Base-by-base conservation (phyloP, 73 alveolate species). In the Paraurostyla sp. region DNA sequence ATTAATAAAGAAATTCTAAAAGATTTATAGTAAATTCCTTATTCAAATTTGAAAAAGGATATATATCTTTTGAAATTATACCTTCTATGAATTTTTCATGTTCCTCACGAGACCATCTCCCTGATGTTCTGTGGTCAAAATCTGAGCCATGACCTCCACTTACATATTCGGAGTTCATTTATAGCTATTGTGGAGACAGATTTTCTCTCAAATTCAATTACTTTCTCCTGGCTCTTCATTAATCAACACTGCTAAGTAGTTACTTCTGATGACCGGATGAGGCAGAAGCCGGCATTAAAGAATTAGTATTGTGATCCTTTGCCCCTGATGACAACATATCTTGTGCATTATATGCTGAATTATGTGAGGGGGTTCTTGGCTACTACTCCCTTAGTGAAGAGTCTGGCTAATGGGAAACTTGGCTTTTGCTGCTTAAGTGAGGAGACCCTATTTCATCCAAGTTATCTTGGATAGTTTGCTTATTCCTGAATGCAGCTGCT, bases 51-150 rank as follows among this genome's bases (percentile, higher is more conserved):
- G n/a, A n/a, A 11, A 54, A 54, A 54, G 30, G 71, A 54, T 13
- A 54, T 60, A 60, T 60, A 60, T 60, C 78, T 60, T 60, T 27
- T 41, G 73, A 62, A 23, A 40, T 84, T 62, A 83, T 87, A 42
- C 94, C 96, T 87, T 92, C 96, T 15, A 92, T 92, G 84, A 92
- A 92, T 63, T 81, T 89, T 48, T 58, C 71, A 89, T 83, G 95
- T 46, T 89, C 95, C 30, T 89, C 92, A 23, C 85, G 25, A 18
- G 92, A 49, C 95, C 95, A 89, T 42, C 95, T 83, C 4, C 92
- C 92, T 58, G 91, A 32, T 23, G 86, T 73, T 73, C 41, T 73
- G 49, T 45, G 71, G 51, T 73, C 87, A 29, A 48, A 50, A 73
- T 73, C 87, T 20, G 68, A 16, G 13, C 73, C 87, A 4, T 9